Base-by-base conservation (phyloP, 495 filamentous ascomycete species). In the Saxispiralis lemnorum region DNA sequence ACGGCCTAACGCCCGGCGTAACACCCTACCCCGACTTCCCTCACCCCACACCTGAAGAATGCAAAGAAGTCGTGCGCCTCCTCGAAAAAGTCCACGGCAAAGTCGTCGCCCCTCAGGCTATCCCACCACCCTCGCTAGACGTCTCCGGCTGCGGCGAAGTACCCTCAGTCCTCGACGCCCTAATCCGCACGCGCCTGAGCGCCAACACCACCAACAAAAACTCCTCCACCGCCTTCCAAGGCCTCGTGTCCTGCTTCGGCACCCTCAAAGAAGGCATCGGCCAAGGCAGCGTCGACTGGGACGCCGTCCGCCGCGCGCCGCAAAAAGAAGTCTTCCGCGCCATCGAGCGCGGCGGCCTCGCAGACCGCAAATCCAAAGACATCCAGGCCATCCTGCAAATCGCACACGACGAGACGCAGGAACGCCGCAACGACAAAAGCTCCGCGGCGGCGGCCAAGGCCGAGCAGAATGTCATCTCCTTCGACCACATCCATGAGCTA, bases 101-200 rank as follows among this genome's bases (percentile, higher is more conserved):
- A 33, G 68, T 81, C 2, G 63, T 63, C 21, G 66, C 68, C 7
- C 88, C 89, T 0, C 62, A 73, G 13, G 72, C 63, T 1, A 76
- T 89, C 13, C 83, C 84, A 0, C 61, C 69, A 7, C 82, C 89
- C 0, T 84, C 82, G n/a, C 61, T 83, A 1, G 78, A 78, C 2
- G 71, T 85, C 12, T 74, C 86, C 14, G 88, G 87, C 1, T 97
- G 89, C 51, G 89, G 89, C 12, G 87, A 97, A 58, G 89, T 95
- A 0, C 88, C 88, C 0, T 88, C 78, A 15, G 76, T 95, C 0
- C 68, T 97, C 0, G 89, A 96, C 55, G 89, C 87, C 0, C 63
- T 97, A 0, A 71, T 94, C 17, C 72, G 86, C 18, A 93, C 86
- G 0, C 56, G 79, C 4, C 68, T 93, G 18, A 92, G 83, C 56